Conservation (phyloP, 2,329 filamentous ascomycete genomes). For the Emmonsiellopsis sp. region DNA sequence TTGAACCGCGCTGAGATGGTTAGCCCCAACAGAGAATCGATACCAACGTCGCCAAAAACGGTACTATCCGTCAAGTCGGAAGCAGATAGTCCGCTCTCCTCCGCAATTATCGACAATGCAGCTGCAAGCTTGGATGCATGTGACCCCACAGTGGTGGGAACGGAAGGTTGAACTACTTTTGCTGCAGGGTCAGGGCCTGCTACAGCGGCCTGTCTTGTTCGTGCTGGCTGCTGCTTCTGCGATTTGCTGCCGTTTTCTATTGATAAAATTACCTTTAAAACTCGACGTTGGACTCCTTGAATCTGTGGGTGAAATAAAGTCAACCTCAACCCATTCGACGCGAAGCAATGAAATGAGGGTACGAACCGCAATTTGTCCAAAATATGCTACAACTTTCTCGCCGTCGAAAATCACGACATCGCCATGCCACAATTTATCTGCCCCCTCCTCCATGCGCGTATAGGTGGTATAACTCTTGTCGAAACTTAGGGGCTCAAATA, state of each 20-base stretch:
- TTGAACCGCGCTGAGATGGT: conserved; percentile 12
- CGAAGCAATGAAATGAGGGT: neutral
- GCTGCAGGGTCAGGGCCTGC: conserved; percentile 7
- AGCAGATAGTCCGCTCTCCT: conserved; percentile 10
- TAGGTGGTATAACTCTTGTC: conserved; percentile 19
- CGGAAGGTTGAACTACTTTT: conserved; percentile 7
- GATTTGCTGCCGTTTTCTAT: conserved; percentile 6
- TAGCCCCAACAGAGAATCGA: conserved; percentile 44
- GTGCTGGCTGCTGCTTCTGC: conserved; percentile 5
- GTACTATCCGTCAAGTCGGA: conserved; percentile 27
- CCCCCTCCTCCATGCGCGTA: conserved; percentile 19
- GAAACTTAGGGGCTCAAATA: conserved; percentile 14
- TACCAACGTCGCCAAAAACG: conserved; percentile 36
- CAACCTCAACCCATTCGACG: neutral
- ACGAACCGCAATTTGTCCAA: conserved; percentile 12
- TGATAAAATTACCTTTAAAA: conserved; percentile 12
- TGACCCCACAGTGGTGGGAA: conserved; percentile 3
- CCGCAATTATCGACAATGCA: conserved; percentile 10
- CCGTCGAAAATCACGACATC: conserved; percentile 14
- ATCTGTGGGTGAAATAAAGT: conserved; percentile 4
- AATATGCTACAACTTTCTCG: conserved; percentile 13
- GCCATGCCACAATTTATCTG: conserved; percentile 6
- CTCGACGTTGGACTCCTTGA: conserved; percentile 14
- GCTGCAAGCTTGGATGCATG: neutral
- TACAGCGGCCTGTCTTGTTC: conserved; percentile 7